These are phyloP conservation scores for Kurtzmaniella quercitrusa DNA, from an alignment of 1,139 yeast species.

Conservation along the genomic window DNA sequence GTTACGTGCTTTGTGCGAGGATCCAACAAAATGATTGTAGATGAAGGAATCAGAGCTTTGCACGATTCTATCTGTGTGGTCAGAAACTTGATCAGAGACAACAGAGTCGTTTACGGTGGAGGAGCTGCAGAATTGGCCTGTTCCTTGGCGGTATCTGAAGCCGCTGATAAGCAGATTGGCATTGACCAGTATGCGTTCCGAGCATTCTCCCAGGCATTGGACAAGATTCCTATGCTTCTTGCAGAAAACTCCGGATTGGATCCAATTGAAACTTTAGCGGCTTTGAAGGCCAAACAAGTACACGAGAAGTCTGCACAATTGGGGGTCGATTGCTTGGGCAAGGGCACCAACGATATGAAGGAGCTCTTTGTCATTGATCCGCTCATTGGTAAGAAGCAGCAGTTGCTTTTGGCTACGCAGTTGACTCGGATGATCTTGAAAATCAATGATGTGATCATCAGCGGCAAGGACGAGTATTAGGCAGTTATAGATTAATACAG, in stretches of 20 bases:
- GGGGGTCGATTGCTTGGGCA: conserved; percentile 93
- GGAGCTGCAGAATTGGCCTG: conserved; percentile 97
- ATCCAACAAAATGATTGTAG: conserved; percentile 95
- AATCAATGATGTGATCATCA: conserved; percentile 91
- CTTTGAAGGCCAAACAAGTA: conserved; percentile 80
- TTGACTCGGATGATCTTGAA: conserved; percentile 95
- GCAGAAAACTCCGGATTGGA: conserved; percentile 96
- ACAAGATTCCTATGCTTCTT: conserved; percentile 86
- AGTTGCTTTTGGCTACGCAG: conserved; percentile 90
- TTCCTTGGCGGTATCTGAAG: conserved; percentile 86
- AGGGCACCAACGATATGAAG: conserved; percentile 86
- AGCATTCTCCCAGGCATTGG: conserved; percentile 89
- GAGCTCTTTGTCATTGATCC: conserved; percentile 95
- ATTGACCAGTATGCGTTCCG: conserved; percentile 98
- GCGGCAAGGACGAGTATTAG: conserved; percentile 77
- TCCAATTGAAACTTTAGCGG: conserved; percentile 85
- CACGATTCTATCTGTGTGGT: conserved; percentile 98
- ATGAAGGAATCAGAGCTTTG: conserved; percentile 92
- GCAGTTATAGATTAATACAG: neutral
- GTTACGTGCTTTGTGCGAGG: conserved; percentile 94
- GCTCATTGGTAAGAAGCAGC: conserved; percentile 94
- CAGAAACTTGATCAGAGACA: conserved; percentile 88
- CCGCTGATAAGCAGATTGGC: conserved; percentile 89
- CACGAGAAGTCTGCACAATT: conserved; percentile 63
- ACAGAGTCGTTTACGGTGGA: conserved; percentile 95